Evolutionary conservation across 495 filamentous ascomycete genomes (phyloP), one percentile per base, ranked within the genome.

Genomic region (Penicillium soppii): DNA sequence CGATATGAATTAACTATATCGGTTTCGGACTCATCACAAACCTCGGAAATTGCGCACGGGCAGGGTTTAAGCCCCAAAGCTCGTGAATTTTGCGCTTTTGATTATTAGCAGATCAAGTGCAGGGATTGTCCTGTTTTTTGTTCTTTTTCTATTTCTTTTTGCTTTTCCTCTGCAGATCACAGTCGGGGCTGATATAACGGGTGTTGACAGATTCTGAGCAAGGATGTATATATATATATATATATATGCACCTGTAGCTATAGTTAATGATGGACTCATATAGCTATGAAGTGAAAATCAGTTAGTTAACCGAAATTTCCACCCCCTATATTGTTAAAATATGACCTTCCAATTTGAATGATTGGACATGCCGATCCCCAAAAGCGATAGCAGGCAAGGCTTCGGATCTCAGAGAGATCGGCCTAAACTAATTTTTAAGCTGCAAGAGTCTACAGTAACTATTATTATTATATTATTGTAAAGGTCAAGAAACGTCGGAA

Each of bases 291-390:
- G n/a, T n/a, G n/a, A n/a, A n/a, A n/a, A n/a, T n/a, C n/a, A n/a
- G n/a, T n/a, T n/a, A n/a, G n/a, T n/a, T n/a, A n/a, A n/a, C n/a
- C n/a, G 2, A 3, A 19, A 19, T 37, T 20, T 37, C 35, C 26
- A 35, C 19, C 38, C 8, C 10, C 22, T 42, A 16, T 41, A 32
- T 49, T 47, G 3, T 12, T 12, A 32, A 12, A 12, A 32, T 32
- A 9, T 9, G 41, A 56, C 57, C 48, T 56, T 59, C 45, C 41
- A 36, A 37, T 43, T 20, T 21, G 23, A 44, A 51, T 22, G 53
- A 50, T 49, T 50, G 48, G 45, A 43, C 26, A 35, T 53, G 54
- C 44, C 57, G 57, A 60, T 56, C 53, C 12, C 10, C 40, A 40
- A 23, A 42, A 35, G 45, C 39, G 20, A 38, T 16, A 12, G 42